phyloP scores from a whole-genome alignment of 2,329 filamentous ascomycete species.

The Colletotrichum limetticola region DNA sequence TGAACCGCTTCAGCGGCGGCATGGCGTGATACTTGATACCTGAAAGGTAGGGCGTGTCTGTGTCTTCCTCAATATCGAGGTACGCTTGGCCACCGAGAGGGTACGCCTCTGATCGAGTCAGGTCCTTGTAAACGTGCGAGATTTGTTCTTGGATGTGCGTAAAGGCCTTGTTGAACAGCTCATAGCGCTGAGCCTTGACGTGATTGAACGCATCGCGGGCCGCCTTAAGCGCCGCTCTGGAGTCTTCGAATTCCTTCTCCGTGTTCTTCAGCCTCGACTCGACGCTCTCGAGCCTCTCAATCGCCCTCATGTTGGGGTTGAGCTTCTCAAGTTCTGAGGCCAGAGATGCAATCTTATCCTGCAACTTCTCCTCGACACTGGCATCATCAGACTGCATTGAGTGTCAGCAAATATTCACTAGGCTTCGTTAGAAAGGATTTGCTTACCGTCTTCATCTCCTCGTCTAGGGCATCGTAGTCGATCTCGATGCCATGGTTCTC shows the following conservation, averaged over 20 bases:
- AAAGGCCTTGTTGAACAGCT: slow-evolving; percentile 96
- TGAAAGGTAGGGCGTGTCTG: slow-evolving; percentile 93
- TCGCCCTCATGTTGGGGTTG: slow-evolving; percentile 95
- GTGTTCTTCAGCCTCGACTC: slow-evolving; percentile 84
- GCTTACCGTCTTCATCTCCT: slow-evolving; percentile 82
- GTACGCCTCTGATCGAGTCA: slow-evolving; percentile 90
- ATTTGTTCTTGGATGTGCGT: slow-evolving; percentile 96
- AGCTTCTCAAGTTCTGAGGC: slow-evolving; percentile 89
- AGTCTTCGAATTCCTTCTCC: slow-evolving; percentile 89
- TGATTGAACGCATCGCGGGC: slow-evolving; percentile 87
- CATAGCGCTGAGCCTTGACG: slow-evolving; percentile 83
- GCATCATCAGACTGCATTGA: slow-evolving; percentile 70
- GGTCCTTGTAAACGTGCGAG: slow-evolving; percentile 90
- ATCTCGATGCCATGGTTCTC: slow-evolving; percentile 94
- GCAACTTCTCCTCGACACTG: slow-evolving; percentile 78
- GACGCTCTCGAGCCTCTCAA: slow-evolving; percentile 88
- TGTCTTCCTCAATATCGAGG: slow-evolving; percentile 91
- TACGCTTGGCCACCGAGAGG: slow-evolving; percentile 91
- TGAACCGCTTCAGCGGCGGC: slow-evolving; percentile 97
- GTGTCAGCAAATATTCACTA: slow-evolving; percentile 42
- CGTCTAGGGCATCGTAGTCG: slow-evolving; percentile 84
- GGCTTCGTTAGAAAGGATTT: background rate
- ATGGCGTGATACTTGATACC: slow-evolving; percentile 99
- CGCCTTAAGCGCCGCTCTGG: slow-evolving; percentile 77
- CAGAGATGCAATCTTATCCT: slow-evolving; percentile 80